Base-by-base conservation (phyloP, 345 rosid species). In the Populus deltoides region DNA sequence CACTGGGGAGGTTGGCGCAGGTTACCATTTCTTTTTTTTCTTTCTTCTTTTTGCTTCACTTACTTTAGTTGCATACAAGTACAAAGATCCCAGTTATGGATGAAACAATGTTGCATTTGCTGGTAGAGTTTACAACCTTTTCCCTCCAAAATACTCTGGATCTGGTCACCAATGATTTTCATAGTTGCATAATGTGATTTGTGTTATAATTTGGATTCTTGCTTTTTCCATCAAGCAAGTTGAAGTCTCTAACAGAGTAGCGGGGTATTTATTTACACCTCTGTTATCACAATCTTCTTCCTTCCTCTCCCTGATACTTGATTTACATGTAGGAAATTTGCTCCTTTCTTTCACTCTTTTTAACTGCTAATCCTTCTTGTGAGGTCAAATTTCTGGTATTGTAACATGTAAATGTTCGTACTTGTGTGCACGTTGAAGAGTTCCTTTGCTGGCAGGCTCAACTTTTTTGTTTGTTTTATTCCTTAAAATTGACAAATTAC, bases 1-100 rank as follows among this genome's bases (percentile, higher is more conserved):
- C 99, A 76, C 83, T 96, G 86, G 99, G 99, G 90, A 91, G 99
- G 83, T 86, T 96, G 92, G 99, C 99, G 8, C 99, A 93, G 99
- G 99, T 96, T 77, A 80, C 71, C 78, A 76, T 77, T 33, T 76
- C 17, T 80, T 22, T 10, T 7, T 68, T 6, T 39, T 39, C 49
- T 33, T 33, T 33, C 7, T 35, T 59, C 53, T 59, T 59, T 59
- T 59, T 59, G 29, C 25, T 59, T 59, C 29, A 13, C 73, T 16
- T 39, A 0, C 15, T 65, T 59, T 16, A 39, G 74, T 39, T 29
- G 45, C 45, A 57, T 45, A 18, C 12, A 5, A 76, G 27, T 71
- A 66, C 68, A 33, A 68, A 75, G 25, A 24, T 68, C 36, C 71
- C 51, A 78, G 36, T 51, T 31, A 68, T 8, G 2, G 35, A 33